These are phyloP conservation scores for Penicillium sp. DNA, from an alignment of 2,329 filamentous ascomycete genomes.

Conservation along the genomic window DNA sequence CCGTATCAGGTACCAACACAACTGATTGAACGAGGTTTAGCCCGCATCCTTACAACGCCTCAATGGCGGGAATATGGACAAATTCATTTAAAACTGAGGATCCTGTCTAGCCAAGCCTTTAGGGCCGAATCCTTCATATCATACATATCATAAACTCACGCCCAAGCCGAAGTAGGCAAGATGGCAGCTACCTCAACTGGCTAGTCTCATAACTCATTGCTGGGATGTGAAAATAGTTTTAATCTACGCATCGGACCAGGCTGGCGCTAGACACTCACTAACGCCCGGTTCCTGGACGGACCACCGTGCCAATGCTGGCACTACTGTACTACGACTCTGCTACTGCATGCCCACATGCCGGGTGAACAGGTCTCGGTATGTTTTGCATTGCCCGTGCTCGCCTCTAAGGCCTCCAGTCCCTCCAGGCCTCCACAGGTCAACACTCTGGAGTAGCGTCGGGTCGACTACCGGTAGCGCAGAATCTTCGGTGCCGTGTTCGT, in stretches of 20 bases:
- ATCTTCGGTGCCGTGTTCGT: neutral
- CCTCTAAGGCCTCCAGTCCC: neutral
- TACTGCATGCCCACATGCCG: constrained; percentile 18
- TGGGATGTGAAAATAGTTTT: neutral
- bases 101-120: neutral
- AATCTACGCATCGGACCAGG: neutral
- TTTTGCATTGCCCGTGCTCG: constrained; percentile 19
- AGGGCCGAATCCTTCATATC: constrained; percentile 1
- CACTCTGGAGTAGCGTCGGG: constrained; percentile 9
- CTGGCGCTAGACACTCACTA: constrained; percentile 5
- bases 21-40: neutral
- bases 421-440: constrained; percentile 4
- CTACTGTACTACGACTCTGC: constrained; percentile 23
- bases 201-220: neutral
- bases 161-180: neutral
- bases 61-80: neutral
- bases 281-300: constrained; percentile 13
- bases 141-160: neutral
- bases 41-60: neutral
- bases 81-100: neutral
- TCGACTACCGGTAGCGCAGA: constrained; percentile 16
- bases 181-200: neutral
- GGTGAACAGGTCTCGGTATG: constrained; percentile 10
- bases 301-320: constrained; percentile 5
- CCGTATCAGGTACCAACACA: neutral